phyloP scores from a whole-genome alignment of 768 basidiomycete species.

The Suillus tomentosus region DNA sequence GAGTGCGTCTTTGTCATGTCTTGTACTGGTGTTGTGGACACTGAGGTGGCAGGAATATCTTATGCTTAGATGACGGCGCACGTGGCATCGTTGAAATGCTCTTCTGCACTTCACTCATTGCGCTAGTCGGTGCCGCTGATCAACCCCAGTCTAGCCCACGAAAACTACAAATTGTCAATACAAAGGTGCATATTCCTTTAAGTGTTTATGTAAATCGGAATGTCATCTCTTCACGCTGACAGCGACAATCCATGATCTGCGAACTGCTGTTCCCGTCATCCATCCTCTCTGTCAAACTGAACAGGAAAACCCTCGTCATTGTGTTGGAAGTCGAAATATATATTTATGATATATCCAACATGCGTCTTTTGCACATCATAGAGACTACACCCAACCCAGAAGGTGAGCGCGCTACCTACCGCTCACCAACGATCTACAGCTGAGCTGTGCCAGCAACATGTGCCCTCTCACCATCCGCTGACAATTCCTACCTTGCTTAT shows the following conservation, averaged over 20 bases:
- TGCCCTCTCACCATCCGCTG: slow-evolving; percentile 91
- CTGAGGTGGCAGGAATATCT: background rate
- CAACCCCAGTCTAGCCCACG: slow-evolving; percentile 88
- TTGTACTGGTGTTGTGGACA: slow-evolving; percentile 1
- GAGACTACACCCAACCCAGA: slow-evolving; percentile 96
- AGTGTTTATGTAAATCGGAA: slow-evolving; percentile 13
- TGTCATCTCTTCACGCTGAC: slow-evolving; percentile 2
- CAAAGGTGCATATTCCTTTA: slow-evolving; percentile 64
- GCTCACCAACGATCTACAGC: slow-evolving; percentile 10
- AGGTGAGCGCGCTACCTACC: slow-evolving; percentile 48
- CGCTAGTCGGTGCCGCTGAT: slow-evolving; percentile 94
- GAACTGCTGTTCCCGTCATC: slow-evolving; percentile 96
- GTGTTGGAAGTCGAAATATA: slow-evolving; percentile 98
- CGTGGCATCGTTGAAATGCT: slow-evolving; percentile 98
- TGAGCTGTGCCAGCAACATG: slow-evolving; percentile 71
- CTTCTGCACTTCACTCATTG: slow-evolving; percentile 97
- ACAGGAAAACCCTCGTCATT: slow-evolving; percentile 94
- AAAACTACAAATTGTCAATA: slow-evolving; percentile 97
- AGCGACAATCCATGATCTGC: slow-evolving; percentile 99
- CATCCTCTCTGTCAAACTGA: slow-evolving; percentile 96
- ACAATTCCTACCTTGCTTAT: slow-evolving; percentile 93
- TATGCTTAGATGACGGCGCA: slow-evolving; percentile 78
- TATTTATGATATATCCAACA: slow-evolving; percentile 98
- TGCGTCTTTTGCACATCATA: slow-evolving; percentile 96
- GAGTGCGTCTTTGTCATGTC: slow-evolving; percentile 65